Evolutionary conservation across 1,284 basidiomycete genomes (phyloP).

Genomic region (Irpex sp.): DNA sequence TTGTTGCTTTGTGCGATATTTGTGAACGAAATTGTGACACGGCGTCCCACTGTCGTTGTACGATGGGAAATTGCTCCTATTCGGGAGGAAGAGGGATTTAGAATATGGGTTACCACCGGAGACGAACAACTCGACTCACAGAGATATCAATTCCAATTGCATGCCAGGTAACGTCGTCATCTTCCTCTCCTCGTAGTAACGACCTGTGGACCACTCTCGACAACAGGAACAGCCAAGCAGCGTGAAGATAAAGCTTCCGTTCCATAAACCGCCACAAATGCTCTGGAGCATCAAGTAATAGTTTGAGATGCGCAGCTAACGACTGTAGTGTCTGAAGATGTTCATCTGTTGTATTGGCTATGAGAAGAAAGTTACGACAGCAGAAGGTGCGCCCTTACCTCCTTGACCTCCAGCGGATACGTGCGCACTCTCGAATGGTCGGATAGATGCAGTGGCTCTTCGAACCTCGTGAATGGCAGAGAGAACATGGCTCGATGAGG

Average conservation of each 20-base stretch:
- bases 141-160: constrained; percentile 59
- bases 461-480: constrained; percentile 59
- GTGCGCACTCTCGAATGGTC: constrained; percentile 39
- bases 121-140: constrained; percentile 35
- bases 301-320: constrained; percentile 83
- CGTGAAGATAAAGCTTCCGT: constrained; percentile 71
- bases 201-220: constrained; percentile 76
- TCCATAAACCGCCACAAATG: constrained; percentile 85
- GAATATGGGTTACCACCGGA: background rate
- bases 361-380: constrained; percentile 1
- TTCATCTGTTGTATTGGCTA: constrained; percentile 41
- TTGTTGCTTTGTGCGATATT: constrained; percentile 78
- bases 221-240: constrained; percentile 86
- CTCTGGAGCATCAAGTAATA: constrained; percentile 86
- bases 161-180: constrained; percentile 60
- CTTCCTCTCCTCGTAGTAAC: constrained; percentile 53
- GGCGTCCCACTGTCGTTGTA: constrained; percentile 87
- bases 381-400: constrained; percentile 30
- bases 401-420: constrained; percentile 41
- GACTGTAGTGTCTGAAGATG: constrained; percentile 70
- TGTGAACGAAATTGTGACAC: constrained; percentile 81
- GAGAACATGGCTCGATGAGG: constrained; percentile 61
- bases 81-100: background rate
- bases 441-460: constrained; percentile 45
- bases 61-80: constrained; percentile 77